A percentile compares a stretch with the other conserved stretches of the same genome.
Evolutionary conservation across 148 eudicot species (phyloP).

Genomic region (Fagopyrum homotropicum): DNA sequence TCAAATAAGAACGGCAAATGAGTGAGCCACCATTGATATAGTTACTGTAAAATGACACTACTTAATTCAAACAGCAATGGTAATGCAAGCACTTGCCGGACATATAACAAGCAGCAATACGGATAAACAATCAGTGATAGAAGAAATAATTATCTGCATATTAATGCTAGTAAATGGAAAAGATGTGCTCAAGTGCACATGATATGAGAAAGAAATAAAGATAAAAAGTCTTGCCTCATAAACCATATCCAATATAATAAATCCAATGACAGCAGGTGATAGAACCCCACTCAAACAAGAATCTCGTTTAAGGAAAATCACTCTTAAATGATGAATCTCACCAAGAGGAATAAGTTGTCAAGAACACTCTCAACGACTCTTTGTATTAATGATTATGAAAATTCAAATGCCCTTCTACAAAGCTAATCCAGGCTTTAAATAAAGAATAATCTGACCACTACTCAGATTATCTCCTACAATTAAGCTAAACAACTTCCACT

Average conservation of each 20-base stretch:
- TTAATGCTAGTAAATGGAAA: background rate
- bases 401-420: too few species aligned
- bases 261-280: background rate
- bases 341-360: too few species aligned
- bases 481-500: too few species aligned
- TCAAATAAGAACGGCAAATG: too few species aligned
- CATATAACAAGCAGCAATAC: background rate
- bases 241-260: background rate
- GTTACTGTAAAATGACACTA: background rate
- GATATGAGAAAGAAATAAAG: background rate
- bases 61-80: background rate
- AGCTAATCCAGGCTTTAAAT: too few species aligned
- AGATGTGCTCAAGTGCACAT: slow-evolving; percentile 13
- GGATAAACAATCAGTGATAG: background rate
- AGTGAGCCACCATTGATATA: background rate
- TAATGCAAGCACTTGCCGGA: background rate
- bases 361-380: too few species aligned
- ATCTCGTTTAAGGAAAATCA: too few species aligned
- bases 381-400: too few species aligned
- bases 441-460: too few species aligned
- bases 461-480: too few species aligned
- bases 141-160: background rate
- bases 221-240: slow-evolving; percentile 3
- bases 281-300: too few species aligned
- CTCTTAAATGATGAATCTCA: too few species aligned